Evolutionary conservation across 768 basidiomycete species (phyloP), one percentile per base, ranked within the genome.

Genomic region (Phlegmacium glaucopus): DNA sequence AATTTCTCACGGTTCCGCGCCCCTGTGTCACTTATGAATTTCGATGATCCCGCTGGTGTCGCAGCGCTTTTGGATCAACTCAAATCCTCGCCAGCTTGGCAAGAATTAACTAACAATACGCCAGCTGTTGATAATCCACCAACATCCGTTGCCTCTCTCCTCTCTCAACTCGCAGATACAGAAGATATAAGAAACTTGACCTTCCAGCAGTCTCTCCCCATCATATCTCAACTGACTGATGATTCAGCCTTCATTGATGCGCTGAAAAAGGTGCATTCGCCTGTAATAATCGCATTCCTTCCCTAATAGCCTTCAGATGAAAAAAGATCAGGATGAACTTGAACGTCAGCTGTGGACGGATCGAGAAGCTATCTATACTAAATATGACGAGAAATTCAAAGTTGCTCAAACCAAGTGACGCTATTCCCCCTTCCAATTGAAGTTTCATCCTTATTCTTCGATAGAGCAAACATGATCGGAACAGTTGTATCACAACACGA

Each of bases 341-440:
- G 90, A 93, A 62, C 74, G 68, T 50, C 75, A 74, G 48, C 63
- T 91, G 29, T 90, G 79, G 81, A 72, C 79, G 48, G 87, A 87
- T 54, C 74, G 90, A 45, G 68, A 70, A 27, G 70, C 70, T 5
- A 80, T 93, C 48, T 74, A 79, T 45, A 68, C 66, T 50, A 82
- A 80, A 56, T 83, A 89, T 50, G 80, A 87, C 52, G 80, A 84
- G 37, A 90, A 82, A 65, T 76, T 89, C 51, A 80, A 82, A 53
- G 70, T 83, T 18, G 81, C 85, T 13, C 72, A 70, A 51, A 83
- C 77, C 18, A 88, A 83, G 87, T 87, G 56, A 80, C 49, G 8
- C n/a, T 52, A 13, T 45, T 34, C 44, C 26, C 53, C 35, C 36
- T 47, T 30, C 40, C 37, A 22, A 28, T 44, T 13, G 9, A 34